A percentile compares a stretch with the other conserved stretches of the same genome.
Conservation (phyloP, 345 rosid genomes). For the Pistacia vera region DNA sequence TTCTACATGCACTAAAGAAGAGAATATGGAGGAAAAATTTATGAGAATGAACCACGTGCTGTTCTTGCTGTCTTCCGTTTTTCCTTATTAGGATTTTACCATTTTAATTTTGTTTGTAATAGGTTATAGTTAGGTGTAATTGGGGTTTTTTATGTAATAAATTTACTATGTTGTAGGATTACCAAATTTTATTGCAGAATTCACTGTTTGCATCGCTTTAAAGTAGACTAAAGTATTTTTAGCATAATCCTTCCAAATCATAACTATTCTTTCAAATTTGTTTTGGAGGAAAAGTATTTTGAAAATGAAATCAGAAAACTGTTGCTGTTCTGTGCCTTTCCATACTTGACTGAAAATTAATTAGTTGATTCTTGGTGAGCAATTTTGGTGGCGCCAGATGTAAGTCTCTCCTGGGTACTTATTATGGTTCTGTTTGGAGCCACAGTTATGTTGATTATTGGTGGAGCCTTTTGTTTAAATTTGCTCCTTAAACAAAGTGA, state of each 20-base stretch:
- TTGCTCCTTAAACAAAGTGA: neutral
- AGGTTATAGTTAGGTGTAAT: neutral
- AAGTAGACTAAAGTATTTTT: neutral
- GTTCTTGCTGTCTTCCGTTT: neutral
- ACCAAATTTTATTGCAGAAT: neutral
- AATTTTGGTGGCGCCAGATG: neutral
- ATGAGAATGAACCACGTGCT: neutral
- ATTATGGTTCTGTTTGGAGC: neutral
- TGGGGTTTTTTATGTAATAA: neutral
- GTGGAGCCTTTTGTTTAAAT: neutral
- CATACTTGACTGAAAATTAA: neutral
- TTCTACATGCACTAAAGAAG: neutral
- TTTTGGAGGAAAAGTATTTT: no score
- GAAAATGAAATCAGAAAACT: no score
- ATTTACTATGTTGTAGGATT: neutral
- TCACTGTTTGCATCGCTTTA: neutral
- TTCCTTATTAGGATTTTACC: neutral
- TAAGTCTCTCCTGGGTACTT: neutral
- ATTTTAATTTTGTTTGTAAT: neutral
- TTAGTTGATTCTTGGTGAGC: constrained; percentile 11
- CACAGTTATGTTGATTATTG: neutral
- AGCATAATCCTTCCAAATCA: neutral
- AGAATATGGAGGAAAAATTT: neutral
- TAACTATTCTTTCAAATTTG: neutral
- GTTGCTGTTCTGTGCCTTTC: neutral